Conservation (phyloP, 305 asterid species). For the Fraxinus ornus region DNA sequence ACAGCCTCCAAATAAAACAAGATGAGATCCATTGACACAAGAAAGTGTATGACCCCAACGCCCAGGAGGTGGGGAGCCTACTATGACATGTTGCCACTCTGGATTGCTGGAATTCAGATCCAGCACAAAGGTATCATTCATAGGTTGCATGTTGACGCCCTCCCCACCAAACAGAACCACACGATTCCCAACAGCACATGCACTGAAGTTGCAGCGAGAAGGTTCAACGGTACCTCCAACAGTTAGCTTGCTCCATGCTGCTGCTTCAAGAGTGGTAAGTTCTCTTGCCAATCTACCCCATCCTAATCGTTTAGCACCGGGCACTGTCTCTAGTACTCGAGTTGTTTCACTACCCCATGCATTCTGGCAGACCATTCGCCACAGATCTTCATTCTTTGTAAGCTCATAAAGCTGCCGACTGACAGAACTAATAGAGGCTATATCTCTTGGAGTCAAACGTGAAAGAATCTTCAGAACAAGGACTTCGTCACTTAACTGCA, state of each 20-base stretch:
- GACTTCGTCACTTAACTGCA: constrained; percentile 54
- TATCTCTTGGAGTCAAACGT: constrained; percentile 53
- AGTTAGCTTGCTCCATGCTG: constrained; percentile 56
- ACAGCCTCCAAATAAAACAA: constrained; percentile 79
- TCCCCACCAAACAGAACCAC: constrained; percentile 92
- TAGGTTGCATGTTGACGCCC: constrained; percentile 94
- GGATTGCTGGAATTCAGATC: constrained; percentile 74
- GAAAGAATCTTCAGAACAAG: constrained; percentile 45
- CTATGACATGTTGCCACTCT: constrained; percentile 73
- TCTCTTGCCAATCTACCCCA: constrained; percentile 64
- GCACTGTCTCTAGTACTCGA: constrained; percentile 44
- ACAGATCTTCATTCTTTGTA: constrained; percentile 51
- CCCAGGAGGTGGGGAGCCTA: constrained; percentile 87
- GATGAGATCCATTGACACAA: constrained; percentile 73
- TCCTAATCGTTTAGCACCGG: constrained; percentile 53
- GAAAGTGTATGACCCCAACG: constrained; percentile 91
- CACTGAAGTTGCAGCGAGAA: constrained; percentile 94
- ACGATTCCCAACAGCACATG: constrained; percentile 92
- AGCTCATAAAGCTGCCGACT: constrained; percentile 44
- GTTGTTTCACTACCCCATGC: constrained; percentile 65
- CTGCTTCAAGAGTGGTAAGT: constrained; percentile 57
- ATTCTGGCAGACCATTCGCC: constrained; percentile 62
- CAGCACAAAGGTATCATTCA: constrained; percentile 81
- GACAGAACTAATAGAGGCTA: constrained; percentile 54
- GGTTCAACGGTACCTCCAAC: constrained; percentile 87